Conservation (phyloP, 2,329 filamentous ascomycete genomes). For the Hypoxylon sp. region DNA sequence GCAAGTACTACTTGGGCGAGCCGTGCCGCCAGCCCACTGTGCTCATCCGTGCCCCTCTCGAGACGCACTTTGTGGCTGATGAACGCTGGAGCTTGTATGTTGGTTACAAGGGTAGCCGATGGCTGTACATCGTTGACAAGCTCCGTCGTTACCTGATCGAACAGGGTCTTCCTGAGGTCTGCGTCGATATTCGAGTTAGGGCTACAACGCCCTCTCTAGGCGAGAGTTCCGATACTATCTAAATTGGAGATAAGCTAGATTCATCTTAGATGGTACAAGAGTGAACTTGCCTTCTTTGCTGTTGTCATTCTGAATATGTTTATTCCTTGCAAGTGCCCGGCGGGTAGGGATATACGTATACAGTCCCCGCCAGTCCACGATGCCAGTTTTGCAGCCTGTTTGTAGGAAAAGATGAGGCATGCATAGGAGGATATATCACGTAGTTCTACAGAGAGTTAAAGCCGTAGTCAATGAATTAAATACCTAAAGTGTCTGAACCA, state of each 20-base stretch:
- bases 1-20: no score
- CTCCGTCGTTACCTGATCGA: constrained; percentile 6
- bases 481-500: neutral
- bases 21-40: neutral
- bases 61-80: constrained; percentile 4
- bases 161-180: neutral
- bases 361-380: neutral
- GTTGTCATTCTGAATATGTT: neutral
- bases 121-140: constrained; percentile 20
- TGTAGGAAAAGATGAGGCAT: neutral
- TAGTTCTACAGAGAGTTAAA: neutral
- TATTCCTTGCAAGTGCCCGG: neutral
- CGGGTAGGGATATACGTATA: neutral
- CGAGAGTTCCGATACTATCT: neutral
- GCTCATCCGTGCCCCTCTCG: neutral
- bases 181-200: constrained; percentile 12
- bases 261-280: constrained; percentile 1
- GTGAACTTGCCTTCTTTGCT: no score
- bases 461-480: neutral
- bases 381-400: neutral
- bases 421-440: neutral
- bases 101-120: constrained; percentile 14
- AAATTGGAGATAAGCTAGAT: neutral
- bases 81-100: constrained; percentile 1
- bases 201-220: neutral